Evolutionary conservation across 805 yeast species (phyloP).

Genomic region (Cyberlindnera maclurae): DNA sequence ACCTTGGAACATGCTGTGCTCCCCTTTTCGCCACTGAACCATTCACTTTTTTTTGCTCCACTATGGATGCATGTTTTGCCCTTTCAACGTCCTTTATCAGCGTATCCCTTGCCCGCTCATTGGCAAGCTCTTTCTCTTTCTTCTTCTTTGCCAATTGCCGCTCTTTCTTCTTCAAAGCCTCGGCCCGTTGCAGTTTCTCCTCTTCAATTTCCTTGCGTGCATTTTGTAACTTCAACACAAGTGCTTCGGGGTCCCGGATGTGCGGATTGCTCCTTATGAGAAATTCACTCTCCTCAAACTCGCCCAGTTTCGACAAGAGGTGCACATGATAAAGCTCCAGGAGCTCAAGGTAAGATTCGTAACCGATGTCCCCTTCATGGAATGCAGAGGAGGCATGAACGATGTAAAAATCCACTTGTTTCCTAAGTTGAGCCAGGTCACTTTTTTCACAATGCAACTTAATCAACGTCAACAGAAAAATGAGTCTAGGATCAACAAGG

Average conservation of each 20-base stretch:
- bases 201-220: slow-evolving; percentile 7
- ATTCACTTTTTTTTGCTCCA: slow-evolving; percentile 3
- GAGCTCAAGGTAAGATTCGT: slow-evolving; percentile 12
- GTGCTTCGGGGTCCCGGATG: slow-evolving; percentile 9
- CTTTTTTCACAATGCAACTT: slow-evolving; percentile 16
- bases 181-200: slow-evolving; percentile 7
- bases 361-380: slow-evolving; percentile 1
- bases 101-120: slow-evolving; percentile 8
- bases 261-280: slow-evolving; percentile 15
- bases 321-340: slow-evolving; percentile 20
- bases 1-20: background rate
- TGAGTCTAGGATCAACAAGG: slow-evolving; percentile 16
- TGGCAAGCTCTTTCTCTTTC: slow-evolving; percentile 11
- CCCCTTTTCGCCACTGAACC: slow-evolving; percentile 1
- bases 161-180: slow-evolving; percentile 10
- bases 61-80: slow-evolving; percentile 7
- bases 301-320: slow-evolving; percentile 15
- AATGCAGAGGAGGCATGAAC: slow-evolving; percentile 7
- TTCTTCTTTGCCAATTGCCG: slow-evolving; percentile 7
- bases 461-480: slow-evolving; percentile 17
- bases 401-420: slow-evolving; percentile 18
- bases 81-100: slow-evolving; percentile 6
- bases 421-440: slow-evolving; percentile 13
- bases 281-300: slow-evolving; percentile 17
- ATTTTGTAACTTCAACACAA: slow-evolving; percentile 10